These are phyloP conservation scores for Funneliformis mosseae DNA, from an alignment of 192 early-diverging fungal genomes.

Conservation along the genomic window DNA sequence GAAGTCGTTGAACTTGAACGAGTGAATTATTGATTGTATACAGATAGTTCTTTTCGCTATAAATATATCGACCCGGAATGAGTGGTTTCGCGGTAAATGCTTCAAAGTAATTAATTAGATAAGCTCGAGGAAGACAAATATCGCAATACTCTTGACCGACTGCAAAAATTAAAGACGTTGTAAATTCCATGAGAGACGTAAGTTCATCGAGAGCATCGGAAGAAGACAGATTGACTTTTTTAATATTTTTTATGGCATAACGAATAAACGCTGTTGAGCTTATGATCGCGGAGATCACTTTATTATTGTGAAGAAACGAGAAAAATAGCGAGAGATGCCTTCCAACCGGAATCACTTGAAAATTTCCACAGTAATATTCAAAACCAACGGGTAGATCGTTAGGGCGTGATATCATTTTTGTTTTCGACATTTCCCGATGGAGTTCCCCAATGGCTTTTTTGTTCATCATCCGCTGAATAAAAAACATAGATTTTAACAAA, in stretches of 20 bases:
- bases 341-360: not conserved
- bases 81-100: not conserved
- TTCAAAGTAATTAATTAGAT: slow-evolving; percentile 24
- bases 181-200: slow-evolving; percentile 25
- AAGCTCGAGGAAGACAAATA: slow-evolving; percentile 17
- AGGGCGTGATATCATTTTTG: not conserved
- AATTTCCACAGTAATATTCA: not conserved
- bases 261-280: not conserved
- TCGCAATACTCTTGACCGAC: not conserved
- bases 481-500: slow-evolving; percentile 35
- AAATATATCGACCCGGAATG: not conserved
- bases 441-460: not conserved
- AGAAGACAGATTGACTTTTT: not conserved
- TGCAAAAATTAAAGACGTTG: slow-evolving; percentile 2
- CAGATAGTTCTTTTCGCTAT: not conserved
- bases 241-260: slow-evolving; percentile 4
- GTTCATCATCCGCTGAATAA: slow-evolving; percentile 5
- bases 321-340: slow-evolving; percentile 15
- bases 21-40: not conserved
- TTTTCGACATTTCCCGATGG: not conserved
- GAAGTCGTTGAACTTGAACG: not conserved
- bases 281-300: not conserved
- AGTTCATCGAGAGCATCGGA: slow-evolving; percentile 2
- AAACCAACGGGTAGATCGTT: not conserved
- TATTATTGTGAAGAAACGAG: not conserved